phyloP scores from a whole-genome alignment of 2,329 filamentous ascomycete genomes.

The Penicillium vulpinum region DNA sequence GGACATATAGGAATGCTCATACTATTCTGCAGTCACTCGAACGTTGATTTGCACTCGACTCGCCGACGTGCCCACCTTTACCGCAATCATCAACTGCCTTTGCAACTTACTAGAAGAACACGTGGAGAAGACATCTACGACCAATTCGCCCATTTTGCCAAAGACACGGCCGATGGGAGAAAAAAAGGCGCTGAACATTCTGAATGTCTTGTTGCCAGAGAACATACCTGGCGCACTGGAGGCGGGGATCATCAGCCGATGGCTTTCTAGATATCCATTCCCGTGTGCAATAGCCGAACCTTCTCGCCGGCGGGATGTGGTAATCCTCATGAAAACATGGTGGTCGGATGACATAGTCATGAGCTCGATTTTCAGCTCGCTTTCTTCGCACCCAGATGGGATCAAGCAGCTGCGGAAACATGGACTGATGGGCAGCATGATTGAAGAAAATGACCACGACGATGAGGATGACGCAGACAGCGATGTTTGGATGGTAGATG shows the following conservation, averaged over 20 bases:
- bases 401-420: constrained; percentile 44
- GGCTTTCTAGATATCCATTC: constrained; percentile 71
- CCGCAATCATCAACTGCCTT: constrained; percentile 43
- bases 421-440: constrained; percentile 45
- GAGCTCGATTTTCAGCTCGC: constrained; percentile 44
- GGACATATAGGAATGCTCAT: neutral
- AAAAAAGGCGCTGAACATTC: constrained; percentile 49
- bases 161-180: constrained; percentile 45
- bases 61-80: constrained; percentile 39
- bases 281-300: constrained; percentile 60
- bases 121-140: constrained; percentile 35
- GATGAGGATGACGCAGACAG: constrained; percentile 50
- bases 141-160: constrained; percentile 40
- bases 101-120: constrained; percentile 44
- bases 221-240: constrained; percentile 59
- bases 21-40: constrained; percentile 33
- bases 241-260: constrained; percentile 68
- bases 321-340: constrained; percentile 44
- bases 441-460: constrained; percentile 52
- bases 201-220: constrained; percentile 63
- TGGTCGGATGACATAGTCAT: constrained; percentile 46
- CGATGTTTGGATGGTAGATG: constrained; percentile 54
- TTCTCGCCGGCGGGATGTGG: constrained; percentile 42
- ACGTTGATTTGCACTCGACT: constrained; percentile 37
- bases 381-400: constrained; percentile 41